Evolutionary conservation across 1,284 basidiomycete genomes (phyloP), one percentile per base, ranked within the genome.

Genomic region (Moesziomyces aphidis): DNA sequence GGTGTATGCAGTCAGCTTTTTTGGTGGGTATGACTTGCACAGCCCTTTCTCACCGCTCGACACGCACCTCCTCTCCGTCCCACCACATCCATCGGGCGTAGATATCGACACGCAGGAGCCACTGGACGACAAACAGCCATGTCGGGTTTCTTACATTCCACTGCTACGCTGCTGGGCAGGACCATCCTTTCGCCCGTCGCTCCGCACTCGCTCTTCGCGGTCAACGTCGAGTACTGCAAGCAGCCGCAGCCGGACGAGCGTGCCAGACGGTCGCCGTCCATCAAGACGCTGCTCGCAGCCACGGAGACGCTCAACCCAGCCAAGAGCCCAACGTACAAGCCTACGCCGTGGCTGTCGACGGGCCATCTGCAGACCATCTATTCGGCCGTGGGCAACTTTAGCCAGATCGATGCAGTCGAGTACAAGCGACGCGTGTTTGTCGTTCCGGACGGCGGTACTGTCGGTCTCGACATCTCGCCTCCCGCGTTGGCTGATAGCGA

Each of bases 291-390:
- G 11, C 61, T 76, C n/a, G 42, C 61, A 11, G 61, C 69, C 9
- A 73, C 69, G 1, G 58, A 72, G 23, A 60, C 55, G 6, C 65
- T 76, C 47, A 51, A 72, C 36, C 65, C 73, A 5, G 67, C 68
- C 45, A 61, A 64, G 21, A 61, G 56, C 2, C 47, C 68, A 0
- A 64, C 62, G 5, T 71, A 55, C 50, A 58, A 56, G n/a, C 72
- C 74, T 4, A 60, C 74, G 4, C 77, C 76, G 5, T 73, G 69
- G 65, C 75, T 83, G 24, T 70, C 81, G 3, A 56, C 74, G 3
- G 83, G 83, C 1, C 81, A 83, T 24, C 50, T 82, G 9, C 83
- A 85, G 56, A 85, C 83, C 21, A 61, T 85, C 59, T 85, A 77
- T 46, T 76, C 75, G 2, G 77, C 77, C 10, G 47, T 74, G 0